Percentiles rank a stretch among this genome's conserved stretches.
phyloP scores from a whole-genome alignment of 495 filamentous ascomycete species.

The Cladorrhinum samala region DNA sequence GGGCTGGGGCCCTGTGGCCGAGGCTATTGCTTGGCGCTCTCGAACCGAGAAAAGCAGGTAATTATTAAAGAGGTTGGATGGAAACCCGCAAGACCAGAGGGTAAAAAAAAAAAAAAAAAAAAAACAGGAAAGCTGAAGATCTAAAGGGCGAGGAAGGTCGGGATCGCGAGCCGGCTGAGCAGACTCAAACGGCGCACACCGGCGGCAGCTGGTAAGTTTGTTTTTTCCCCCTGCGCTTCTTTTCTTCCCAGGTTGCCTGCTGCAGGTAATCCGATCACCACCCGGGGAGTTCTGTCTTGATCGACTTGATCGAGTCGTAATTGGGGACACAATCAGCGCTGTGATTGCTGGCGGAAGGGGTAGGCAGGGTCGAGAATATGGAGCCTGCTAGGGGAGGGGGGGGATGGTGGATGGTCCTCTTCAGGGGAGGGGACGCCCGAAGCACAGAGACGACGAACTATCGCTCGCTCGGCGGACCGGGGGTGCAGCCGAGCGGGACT shows the following conservation, averaged over 20 bases:
- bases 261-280: too few relatives aligned
- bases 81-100: not conserved
- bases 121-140: not conserved
- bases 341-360: not conserved
- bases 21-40: not conserved
- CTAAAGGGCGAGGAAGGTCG: not conserved
- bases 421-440: not conserved
- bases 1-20: not conserved
- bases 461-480: not conserved
- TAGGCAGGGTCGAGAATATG: not conserved
- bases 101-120: not conserved
- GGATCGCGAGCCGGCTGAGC: too few relatives aligned
- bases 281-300: not conserved
- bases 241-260: not conserved
- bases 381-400: not conserved
- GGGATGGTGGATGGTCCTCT: too few relatives aligned
- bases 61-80: not conserved
- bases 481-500: not conserved
- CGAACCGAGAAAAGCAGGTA: not conserved
- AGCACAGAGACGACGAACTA: not conserved
- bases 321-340: not conserved
- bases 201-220: too few relatives aligned
- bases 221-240: not conserved
- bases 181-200: too few relatives aligned
- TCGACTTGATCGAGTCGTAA: too few relatives aligned